Conservation (phyloP, 257 asterid species). For the Orobanche coerulescens region DNA sequence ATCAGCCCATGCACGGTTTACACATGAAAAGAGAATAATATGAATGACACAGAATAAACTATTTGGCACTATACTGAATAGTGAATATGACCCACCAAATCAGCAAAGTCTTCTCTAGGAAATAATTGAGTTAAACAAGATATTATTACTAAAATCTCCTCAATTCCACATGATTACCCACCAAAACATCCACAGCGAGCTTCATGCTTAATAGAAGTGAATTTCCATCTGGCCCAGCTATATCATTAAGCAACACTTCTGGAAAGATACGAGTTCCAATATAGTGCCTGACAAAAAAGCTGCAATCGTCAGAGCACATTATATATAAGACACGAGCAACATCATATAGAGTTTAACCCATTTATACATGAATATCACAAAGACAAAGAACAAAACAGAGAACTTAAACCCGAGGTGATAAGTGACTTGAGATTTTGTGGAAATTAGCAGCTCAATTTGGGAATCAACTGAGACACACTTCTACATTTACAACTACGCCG, state of each 20-base stretch:
- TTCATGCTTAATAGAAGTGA: slow-evolving; percentile 85
- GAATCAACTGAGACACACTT: slow-evolving; percentile 5
- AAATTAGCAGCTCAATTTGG: slow-evolving; percentile 13
- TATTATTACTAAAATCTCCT: slow-evolving; percentile 14
- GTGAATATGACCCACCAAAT: not conserved
- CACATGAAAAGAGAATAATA: not conserved
- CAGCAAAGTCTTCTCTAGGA: not conserved
- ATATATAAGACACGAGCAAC: slow-evolving; percentile 2
- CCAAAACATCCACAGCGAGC: slow-evolving; percentile 97
- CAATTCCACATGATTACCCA: slow-evolving; percentile 33
- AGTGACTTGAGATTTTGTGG: not conserved
- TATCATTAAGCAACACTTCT: slow-evolving; percentile 87
- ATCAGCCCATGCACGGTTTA: not conserved
- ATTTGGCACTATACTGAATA: not conserved
- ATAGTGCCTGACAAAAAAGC: slow-evolving; percentile 54
- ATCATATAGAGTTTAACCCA: not conserved
- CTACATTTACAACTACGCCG: slow-evolving; percentile 5
- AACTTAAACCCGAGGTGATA: not conserved
- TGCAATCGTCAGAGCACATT: slow-evolving; percentile 21
- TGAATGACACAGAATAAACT: not conserved
- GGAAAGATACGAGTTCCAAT: slow-evolving; percentile 72
- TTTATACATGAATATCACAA: not conserved
- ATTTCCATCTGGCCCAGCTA: slow-evolving; percentile 97
- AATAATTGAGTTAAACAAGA: slow-evolving; percentile 10
- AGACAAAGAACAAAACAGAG: not conserved